phyloP scores from a whole-genome alignment of 2,329 filamentous ascomycete genomes.

The Bertia moriformis region DNA sequence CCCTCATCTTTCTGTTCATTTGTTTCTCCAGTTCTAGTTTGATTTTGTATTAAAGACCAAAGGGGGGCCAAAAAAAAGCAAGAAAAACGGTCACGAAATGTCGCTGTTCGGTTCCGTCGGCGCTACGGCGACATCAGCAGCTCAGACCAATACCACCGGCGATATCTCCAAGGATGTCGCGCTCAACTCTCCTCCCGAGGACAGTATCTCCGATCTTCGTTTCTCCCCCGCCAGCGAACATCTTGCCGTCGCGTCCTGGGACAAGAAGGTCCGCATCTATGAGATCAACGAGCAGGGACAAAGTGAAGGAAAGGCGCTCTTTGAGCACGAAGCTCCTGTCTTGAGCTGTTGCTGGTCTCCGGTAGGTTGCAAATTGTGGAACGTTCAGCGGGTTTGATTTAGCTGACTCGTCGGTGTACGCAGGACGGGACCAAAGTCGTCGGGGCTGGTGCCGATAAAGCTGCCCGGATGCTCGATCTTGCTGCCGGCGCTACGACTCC shows the following conservation, averaged over 20 bases:
- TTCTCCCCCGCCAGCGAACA: conserved; percentile 71
- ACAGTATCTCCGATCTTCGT: conserved; percentile 74
- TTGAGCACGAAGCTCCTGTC: conserved; percentile 75
- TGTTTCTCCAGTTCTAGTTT: no score
- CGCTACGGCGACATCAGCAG: conserved; percentile 25
- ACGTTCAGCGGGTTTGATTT: background rate
- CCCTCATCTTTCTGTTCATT: no score
- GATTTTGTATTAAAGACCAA: no score
- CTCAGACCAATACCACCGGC: conserved; percentile 57
- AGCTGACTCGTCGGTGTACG: background rate
- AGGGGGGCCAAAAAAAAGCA: background rate
- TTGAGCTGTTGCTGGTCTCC: conserved; percentile 77
- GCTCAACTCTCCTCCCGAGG: conserved; percentile 64
- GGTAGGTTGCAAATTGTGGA: conserved; percentile 48
- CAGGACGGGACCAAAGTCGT: conserved; percentile 84
- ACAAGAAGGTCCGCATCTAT: conserved; percentile 95
- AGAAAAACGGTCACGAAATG: conserved; percentile 30
- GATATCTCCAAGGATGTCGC: conserved; percentile 82
- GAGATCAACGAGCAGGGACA: conserved; percentile 68
- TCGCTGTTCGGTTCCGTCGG: conserved; percentile 44
- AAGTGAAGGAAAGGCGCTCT: conserved; percentile 71
- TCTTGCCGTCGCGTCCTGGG: conserved; percentile 85
- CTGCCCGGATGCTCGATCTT: conserved; percentile 76
- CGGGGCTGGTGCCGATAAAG: conserved; percentile 81
- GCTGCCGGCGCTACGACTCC: conserved; percentile 41